Evolutionary conservation across 2,329 filamentous ascomycete species (phyloP), one percentile per base, ranked within the genome.

Genomic region (Fusarium mundagurra): DNA sequence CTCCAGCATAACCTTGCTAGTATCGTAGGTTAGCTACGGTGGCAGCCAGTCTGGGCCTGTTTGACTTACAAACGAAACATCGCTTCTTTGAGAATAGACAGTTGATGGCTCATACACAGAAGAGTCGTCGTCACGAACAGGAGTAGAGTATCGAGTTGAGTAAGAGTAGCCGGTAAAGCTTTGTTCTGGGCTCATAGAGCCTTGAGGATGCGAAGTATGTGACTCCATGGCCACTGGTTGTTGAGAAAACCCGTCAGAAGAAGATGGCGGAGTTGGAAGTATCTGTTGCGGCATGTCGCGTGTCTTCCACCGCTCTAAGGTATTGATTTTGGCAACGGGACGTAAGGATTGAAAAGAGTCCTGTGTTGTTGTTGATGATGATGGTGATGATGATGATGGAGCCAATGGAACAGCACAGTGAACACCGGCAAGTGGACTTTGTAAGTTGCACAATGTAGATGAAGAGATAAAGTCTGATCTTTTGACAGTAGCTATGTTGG

Each of bases 211-310:
- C 41, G 76, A 76, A 43, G 67, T 69, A 29, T 67, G 54, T 34
- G 60, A 45, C 31, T 67, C 73, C 76, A 73, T 47, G 31, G 53
- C 27, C 43, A 43, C 27, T 57, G 69, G 47, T 6, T 64, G 59
- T 54, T 57, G 67, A 64, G 77, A 61, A 38, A 71, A 64, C 45
- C 71, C 74, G 62, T 73, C 73, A 58, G 67, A 68, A 55, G 84
- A 85, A 27, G 84, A 84, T 61, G 85, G 83, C 66, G 88, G 87
- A 29, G 87, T 88, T 48, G 83, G 84, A 41, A 85, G 83, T 50
- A 81, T 78, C 61, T 78, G 79, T 61, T 80, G 82, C 68, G 81
- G 82, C 85, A 87, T 82, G 33, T 75, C 71, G 63, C 51, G 57
- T 43, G 48, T 53, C 53, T 39, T 51, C 48, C 27, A 47, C 55